phyloP scores from a whole-genome alignment of 2,329 filamentous ascomycete genomes.

The Penicillium fuscoglaucum region DNA sequence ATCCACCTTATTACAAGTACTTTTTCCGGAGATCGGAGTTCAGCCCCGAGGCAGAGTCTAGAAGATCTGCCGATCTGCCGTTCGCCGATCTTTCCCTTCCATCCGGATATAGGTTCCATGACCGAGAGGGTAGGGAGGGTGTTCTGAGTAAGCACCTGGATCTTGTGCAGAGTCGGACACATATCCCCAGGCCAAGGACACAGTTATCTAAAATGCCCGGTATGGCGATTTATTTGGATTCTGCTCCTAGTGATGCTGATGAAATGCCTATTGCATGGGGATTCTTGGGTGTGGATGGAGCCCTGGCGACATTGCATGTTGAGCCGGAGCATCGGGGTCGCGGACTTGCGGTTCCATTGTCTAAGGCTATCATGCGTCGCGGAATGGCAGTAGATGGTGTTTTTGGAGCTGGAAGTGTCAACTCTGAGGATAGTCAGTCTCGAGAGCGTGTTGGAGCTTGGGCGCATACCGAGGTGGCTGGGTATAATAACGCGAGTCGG shows the following conservation, averaged over 20 bases:
- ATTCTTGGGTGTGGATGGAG: slow-evolving; percentile 42
- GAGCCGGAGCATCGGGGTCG: slow-evolving; percentile 44
- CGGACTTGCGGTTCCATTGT: slow-evolving; percentile 37
- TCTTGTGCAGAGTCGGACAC: slow-evolving; percentile 41
- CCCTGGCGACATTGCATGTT: slow-evolving; percentile 42
- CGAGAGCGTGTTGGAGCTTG: slow-evolving; percentile 24
- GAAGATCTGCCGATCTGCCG: background rate
- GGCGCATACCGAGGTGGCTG: slow-evolving; percentile 43
- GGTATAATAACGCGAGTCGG: slow-evolving; percentile 39
- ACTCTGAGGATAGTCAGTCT: slow-evolving; percentile 6
- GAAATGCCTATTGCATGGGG: slow-evolving; percentile 43
- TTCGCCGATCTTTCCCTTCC: slow-evolving; percentile 23
- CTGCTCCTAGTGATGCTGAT: background rate
- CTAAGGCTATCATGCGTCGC: slow-evolving; percentile 34
- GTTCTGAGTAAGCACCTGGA: slow-evolving; percentile 35
- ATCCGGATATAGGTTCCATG: slow-evolving; percentile 34
- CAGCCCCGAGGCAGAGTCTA: background rate
- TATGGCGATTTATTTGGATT: slow-evolving; percentile 37
- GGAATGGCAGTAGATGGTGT: slow-evolving; percentile 27
- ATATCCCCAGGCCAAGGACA: slow-evolving; percentile 39
- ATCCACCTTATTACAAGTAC: slow-evolving; percentile 40
- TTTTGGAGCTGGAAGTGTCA: slow-evolving; percentile 18
- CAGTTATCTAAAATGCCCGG: slow-evolving; percentile 35
- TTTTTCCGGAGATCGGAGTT: slow-evolving; percentile 31
- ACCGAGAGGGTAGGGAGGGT: slow-evolving; percentile 27